Evolutionary conservation across 768 basidiomycete species (phyloP).

Genomic region (Termitomyces sp.): DNA sequence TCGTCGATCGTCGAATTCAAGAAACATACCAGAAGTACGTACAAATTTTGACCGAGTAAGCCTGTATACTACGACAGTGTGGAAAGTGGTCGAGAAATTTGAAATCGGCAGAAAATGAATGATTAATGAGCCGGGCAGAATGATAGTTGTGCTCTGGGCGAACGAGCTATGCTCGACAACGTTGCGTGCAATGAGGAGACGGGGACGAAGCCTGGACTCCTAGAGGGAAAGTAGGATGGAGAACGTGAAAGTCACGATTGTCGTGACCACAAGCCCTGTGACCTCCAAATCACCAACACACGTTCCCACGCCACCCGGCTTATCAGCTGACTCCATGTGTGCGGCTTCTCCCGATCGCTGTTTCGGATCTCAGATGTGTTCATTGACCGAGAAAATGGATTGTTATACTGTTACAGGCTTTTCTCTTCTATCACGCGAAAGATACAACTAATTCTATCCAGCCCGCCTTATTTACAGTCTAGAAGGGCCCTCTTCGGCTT

Average conservation of each 20-base stretch:
- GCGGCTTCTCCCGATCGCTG: not conserved
- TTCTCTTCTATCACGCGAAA: conserved; percentile 3
- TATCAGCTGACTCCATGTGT: conserved; percentile 15
- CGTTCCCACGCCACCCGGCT: conserved; percentile 20
- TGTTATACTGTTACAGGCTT: conserved; percentile 6
- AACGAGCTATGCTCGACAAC: not conserved
- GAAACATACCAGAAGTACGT: not conserved
- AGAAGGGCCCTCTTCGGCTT: conserved; percentile 18
- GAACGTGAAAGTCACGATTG: conserved; percentile 25
- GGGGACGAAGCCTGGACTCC: conserved; percentile 2
- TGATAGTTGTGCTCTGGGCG: not conserved
- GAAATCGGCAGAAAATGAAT: not conserved
- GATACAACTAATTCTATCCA: conserved; percentile 1
- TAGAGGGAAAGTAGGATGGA: conserved; percentile 13
- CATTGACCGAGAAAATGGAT: not conserved
- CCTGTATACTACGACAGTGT: not conserved
- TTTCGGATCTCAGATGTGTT: not conserved
- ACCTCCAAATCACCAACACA: conserved; percentile 18
- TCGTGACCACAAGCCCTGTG: conserved; percentile 25
- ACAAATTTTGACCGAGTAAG: not conserved
- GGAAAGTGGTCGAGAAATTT: not conserved
- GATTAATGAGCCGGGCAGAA: not conserved
- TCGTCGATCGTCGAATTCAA: not conserved
- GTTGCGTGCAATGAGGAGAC: not conserved
- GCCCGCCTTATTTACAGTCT: conserved; percentile 10